phyloP scores from a whole-genome alignment of 352 stramenopile species.

The Phytophthora pini region DNA sequence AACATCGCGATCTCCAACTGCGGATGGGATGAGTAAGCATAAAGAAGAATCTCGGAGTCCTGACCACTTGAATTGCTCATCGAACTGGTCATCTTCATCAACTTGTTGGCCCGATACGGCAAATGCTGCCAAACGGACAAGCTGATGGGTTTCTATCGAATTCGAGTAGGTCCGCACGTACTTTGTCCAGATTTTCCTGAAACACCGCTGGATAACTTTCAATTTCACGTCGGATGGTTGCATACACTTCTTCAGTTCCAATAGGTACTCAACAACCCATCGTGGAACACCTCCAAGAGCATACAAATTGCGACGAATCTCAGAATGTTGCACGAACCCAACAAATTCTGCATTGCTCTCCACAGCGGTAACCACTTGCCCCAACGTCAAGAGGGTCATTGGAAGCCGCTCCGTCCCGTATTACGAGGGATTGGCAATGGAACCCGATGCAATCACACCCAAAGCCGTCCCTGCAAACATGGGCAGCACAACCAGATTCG shows the following conservation, averaged over 20 bases:
- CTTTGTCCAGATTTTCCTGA: too few relatives aligned
- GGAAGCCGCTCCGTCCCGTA: constrained; percentile 30
- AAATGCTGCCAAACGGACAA: constrained; percentile 14
- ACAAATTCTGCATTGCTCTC: background rate
- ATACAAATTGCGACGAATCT: constrained; percentile 12
- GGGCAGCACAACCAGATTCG: constrained; percentile 16
- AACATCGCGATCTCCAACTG: too few relatives aligned
- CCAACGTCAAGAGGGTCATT: constrained; percentile 35
- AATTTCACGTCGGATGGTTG: background rate
- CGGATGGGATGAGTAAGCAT: constrained; percentile 22
- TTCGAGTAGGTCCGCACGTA: constrained; percentile 1
- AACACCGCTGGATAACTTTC: too few relatives aligned
- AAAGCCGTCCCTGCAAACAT: constrained; percentile 23
- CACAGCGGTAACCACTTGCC: background rate
- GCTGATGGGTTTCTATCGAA: background rate
- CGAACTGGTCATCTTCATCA: background rate
- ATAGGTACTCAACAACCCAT: constrained; percentile 16
- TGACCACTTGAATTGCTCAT: constrained; percentile 29
- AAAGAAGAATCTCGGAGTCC: constrained; percentile 36
- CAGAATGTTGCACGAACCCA: background rate
- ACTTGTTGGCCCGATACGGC: background rate
- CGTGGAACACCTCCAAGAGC: constrained; percentile 16
- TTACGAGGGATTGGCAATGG: constrained; percentile 33
- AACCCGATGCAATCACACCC: constrained; percentile 13
- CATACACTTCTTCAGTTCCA: background rate